These are phyloP conservation scores for Schizothecium vesticola DNA, from an alignment of 495 filamentous ascomycete species.

Conservation along the genomic window DNA sequence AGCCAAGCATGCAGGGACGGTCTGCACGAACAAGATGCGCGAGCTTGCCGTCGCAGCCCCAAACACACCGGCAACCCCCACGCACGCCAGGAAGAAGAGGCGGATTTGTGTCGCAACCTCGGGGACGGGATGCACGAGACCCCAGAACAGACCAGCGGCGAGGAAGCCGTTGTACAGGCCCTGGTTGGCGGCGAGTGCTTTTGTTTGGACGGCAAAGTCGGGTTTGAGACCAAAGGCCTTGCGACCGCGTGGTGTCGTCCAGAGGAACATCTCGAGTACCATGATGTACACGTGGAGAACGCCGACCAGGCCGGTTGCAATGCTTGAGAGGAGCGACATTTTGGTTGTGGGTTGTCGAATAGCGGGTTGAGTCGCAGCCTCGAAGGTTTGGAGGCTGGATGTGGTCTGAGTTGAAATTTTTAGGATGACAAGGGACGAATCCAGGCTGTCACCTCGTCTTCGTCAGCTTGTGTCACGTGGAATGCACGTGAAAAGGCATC, in stretches of 20 bases:
- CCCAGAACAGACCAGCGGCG: conserved; percentile 30
- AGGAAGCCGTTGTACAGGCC: conserved; percentile 37
- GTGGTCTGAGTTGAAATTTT: neutral
- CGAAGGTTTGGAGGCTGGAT: neutral
- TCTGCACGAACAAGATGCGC: conserved; percentile 28
- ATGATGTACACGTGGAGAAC: conserved; percentile 32
- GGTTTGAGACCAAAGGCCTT: conserved; percentile 25
- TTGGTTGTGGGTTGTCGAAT: neutral
- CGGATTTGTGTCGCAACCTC: conserved; percentile 25
- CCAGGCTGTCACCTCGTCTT: neutral
- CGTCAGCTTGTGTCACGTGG: neutral
- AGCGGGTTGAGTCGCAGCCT: neutral
- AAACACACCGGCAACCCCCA: conserved; percentile 28
- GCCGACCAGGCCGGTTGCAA: conserved; percentile 19
- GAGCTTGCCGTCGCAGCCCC: conserved; percentile 24
- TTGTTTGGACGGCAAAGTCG: conserved; percentile 25
- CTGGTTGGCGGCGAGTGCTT: conserved; percentile 29
- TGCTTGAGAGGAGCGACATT: conserved; percentile 21
- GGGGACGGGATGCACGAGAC: conserved; percentile 21
- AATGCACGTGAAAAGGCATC: neutral
- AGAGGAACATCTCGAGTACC: conserved; percentile 30
- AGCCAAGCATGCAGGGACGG: conserved; percentile 18
- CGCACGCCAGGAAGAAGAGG: conserved; percentile 29
- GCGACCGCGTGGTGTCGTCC: conserved; percentile 27
- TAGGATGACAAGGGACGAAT: neutral